Evolutionary conservation across 257 asterid genomes (phyloP).

Genomic region (Nicotiana noctiflora): DNA sequence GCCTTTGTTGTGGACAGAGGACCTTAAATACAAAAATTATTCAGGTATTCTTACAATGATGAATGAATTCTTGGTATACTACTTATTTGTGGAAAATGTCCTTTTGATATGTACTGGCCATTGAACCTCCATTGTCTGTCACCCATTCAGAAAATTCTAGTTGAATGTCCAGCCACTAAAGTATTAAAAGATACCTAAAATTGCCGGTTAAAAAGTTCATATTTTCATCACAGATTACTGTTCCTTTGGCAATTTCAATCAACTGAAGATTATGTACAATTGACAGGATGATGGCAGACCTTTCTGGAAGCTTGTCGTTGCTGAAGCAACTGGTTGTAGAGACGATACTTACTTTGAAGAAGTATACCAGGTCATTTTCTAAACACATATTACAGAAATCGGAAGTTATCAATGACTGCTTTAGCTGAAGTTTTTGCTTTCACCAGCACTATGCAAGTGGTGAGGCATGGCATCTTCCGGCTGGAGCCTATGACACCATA

Average conservation of each 20-base stretch:
- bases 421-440: slow-evolving; percentile 3
- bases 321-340: slow-evolving; percentile 83
- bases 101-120: background rate
- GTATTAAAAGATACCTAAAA: background rate
- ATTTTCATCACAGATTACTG: background rate
- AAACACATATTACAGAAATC: background rate
- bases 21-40: background rate
- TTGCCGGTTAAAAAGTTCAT: background rate
- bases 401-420: background rate
- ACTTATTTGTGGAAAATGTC: background rate
- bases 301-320: slow-evolving; percentile 84
- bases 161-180: background rate
- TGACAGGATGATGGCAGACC: slow-evolving; percentile 88
- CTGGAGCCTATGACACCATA: slow-evolving; percentile 70
- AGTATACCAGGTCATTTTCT: slow-evolving; percentile 60
- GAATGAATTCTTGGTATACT: background rate
- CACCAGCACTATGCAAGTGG: slow-evolving; percentile 84
- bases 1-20: background rate
- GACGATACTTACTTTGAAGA: slow-evolving; percentile 65
- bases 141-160: background rate
- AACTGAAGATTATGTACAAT: slow-evolving; percentile 6
- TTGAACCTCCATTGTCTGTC: background rate
- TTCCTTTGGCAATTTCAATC: background rate
- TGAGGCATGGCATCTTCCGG: slow-evolving; percentile 88
- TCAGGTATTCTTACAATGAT: background rate